phyloP scores from a whole-genome alignment of 2,329 filamentous ascomycete species.

The Penicillium polonicum region DNA sequence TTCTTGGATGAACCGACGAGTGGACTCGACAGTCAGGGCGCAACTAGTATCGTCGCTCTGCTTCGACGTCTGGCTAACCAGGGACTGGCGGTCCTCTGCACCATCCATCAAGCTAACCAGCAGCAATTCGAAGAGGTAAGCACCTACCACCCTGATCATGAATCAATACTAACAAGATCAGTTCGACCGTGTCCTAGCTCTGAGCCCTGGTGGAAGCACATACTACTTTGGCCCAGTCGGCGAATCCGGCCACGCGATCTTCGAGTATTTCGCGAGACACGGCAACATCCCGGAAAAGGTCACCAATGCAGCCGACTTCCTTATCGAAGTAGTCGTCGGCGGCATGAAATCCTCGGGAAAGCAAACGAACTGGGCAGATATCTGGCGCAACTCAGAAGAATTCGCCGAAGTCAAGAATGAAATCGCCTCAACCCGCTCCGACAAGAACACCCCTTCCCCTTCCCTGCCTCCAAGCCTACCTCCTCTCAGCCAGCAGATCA shows the following conservation, averaged over 20 bases:
- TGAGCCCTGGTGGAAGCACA: slow-evolving; percentile 64
- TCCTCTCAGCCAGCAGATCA: slow-evolving; percentile 58
- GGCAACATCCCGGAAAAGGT: slow-evolving; percentile 60
- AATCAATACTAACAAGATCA: slow-evolving; percentile 40
- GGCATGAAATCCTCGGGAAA: slow-evolving; percentile 50
- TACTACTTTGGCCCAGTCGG: slow-evolving; percentile 70
- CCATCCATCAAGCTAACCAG: slow-evolving; percentile 66
- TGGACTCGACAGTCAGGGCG: slow-evolving; percentile 63
- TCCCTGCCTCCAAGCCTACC: slow-evolving; percentile 41
- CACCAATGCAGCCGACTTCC: slow-evolving; percentile 61
- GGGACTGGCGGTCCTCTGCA: slow-evolving; percentile 66
- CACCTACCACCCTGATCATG: not conserved
- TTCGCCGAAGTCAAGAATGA: slow-evolving; percentile 57
- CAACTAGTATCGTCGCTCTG: slow-evolving; percentile 63
- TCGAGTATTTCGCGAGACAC: slow-evolving; percentile 62
- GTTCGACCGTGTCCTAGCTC: slow-evolving; percentile 66
- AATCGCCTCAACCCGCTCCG: slow-evolving; percentile 59
- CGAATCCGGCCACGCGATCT: slow-evolving; percentile 59
- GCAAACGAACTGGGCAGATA: slow-evolving; percentile 64
- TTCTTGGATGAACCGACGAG: slow-evolving; percentile 69
- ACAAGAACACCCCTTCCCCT: slow-evolving; percentile 40
- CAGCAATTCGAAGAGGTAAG: slow-evolving; percentile 53
- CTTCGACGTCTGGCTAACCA: slow-evolving; percentile 61
- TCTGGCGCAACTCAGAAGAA: slow-evolving; percentile 64
- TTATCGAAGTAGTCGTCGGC: slow-evolving; percentile 59